Evolutionary conservation across 192 early-diverging fungal species (phyloP).

Genomic region (Umbelopsis vinacea): DNA sequence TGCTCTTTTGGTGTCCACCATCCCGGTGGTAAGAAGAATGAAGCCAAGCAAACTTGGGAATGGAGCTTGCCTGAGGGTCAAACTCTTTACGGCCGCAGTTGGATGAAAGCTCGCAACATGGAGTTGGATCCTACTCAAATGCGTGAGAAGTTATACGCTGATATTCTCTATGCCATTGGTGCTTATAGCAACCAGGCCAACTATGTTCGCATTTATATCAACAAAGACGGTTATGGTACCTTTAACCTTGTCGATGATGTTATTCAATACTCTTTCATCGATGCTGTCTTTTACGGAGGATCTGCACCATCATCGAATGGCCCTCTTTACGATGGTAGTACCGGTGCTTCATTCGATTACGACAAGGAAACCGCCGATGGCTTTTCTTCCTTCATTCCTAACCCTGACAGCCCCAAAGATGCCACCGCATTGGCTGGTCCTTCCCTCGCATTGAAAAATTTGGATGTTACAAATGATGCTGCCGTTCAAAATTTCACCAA

Average conservation of each 20-base stretch:
- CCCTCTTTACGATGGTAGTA: slow-evolving; percentile 49
- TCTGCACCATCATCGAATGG: slow-evolving; percentile 38
- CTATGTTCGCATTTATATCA: slow-evolving; percentile 50
- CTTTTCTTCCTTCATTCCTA: slow-evolving; percentile 39
- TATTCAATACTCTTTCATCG: slow-evolving; percentile 44
- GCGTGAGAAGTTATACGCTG: slow-evolving; percentile 54
- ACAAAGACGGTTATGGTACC: slow-evolving; percentile 47
- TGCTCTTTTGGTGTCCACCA: slow-evolving; percentile 51
- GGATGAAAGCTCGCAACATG: slow-evolving; percentile 53
- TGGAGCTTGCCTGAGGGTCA: slow-evolving; percentile 38
- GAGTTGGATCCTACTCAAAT: slow-evolving; percentile 58
- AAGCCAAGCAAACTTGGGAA: slow-evolving; percentile 55
- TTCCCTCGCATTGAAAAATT: slow-evolving; percentile 27
- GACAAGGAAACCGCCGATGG: slow-evolving; percentile 23
- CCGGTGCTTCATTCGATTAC: slow-evolving; percentile 50
- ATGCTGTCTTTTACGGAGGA: slow-evolving; percentile 45
- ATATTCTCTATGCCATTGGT: slow-evolving; percentile 45
- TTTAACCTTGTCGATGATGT: slow-evolving; percentile 55
- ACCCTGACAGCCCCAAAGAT: slow-evolving; percentile 34
- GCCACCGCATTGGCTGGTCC: slow-evolving; percentile 32
- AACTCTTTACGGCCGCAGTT: slow-evolving; percentile 38
- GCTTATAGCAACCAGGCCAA: slow-evolving; percentile 51
- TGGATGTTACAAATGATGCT: slow-evolving; percentile 38
- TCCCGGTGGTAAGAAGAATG: slow-evolving; percentile 53
- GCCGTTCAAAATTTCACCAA: slow-evolving; percentile 33